Evolutionary conservation across 2,329 filamentous ascomycete genomes (phyloP).

Genomic region (Nemania sp.): DNA sequence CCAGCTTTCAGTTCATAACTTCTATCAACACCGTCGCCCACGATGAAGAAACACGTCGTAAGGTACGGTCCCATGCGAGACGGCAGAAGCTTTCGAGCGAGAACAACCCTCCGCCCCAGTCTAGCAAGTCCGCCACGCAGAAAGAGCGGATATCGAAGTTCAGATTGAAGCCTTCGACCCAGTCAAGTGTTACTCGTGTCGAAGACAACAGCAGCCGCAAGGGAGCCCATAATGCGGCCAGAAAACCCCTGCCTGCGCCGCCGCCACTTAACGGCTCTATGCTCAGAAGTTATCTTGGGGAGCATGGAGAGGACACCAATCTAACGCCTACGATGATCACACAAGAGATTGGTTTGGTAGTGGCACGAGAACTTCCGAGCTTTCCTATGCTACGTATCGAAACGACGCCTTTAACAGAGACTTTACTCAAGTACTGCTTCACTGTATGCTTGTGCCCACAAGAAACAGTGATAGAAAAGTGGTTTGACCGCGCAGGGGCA

Average conservation of each 20-base stretch:
- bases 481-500: conserved; percentile 39
- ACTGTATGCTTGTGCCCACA: conserved; percentile 40
- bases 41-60: conserved; percentile 42
- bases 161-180: conserved; percentile 30
- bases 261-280: conserved; percentile 2
- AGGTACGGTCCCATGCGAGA: conserved; percentile 40
- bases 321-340: conserved; percentile 35
- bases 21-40: conserved; percentile 42
- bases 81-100: conserved; percentile 39
- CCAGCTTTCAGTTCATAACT: conserved; percentile 41
- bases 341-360: conserved; percentile 37
- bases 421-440: conserved; percentile 40
- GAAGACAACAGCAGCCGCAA: conserved; percentile 6
- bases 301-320: conserved; percentile 21
- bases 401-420: conserved; percentile 40
- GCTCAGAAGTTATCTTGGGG: neutral
- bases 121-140: conserved; percentile 35
- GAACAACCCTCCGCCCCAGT: conserved; percentile 28
- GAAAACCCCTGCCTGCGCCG: conserved; percentile 3
- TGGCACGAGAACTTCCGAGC: conserved; percentile 38
- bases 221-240: neutral
- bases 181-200: conserved; percentile 10
- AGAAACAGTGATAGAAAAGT: conserved; percentile 39
- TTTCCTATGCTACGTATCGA: conserved; percentile 40
- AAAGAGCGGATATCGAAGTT: conserved; percentile 42